Evolutionary conservation across 805 yeast species (phyloP), one percentile per base, ranked within the genome.

Genomic region (Kodamaea leandrae): DNA sequence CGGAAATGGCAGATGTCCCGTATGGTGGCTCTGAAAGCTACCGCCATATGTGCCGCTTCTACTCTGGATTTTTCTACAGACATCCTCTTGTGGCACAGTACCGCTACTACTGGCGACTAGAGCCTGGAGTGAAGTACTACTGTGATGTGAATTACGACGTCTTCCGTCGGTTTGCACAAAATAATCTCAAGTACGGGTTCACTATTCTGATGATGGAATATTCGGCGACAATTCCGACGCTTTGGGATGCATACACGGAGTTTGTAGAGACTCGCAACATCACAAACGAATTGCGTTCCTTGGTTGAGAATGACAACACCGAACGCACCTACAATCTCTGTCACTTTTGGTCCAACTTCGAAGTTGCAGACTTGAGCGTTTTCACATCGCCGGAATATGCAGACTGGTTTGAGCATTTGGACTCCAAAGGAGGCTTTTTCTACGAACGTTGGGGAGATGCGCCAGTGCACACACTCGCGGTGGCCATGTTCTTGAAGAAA

Each of bases 91-190:
- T 91, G 28, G 63, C 63, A 36, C 74, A 79, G 46, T 73, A 79
- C 43, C 88, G 89, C 46, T 91, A 96, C 95, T 91, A 89, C 64
- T 90, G 97, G 96, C 74, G 98, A 41, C 88, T 93, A 10, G 98
- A 93, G 61, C 98, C 98, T 2, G 84, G 84, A 49, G 93, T 87
- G 1, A 68, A 73, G 18, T 85, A 81, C 54, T 83, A 67, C 53
- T 80, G 86, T 53, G 77, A 80, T 40, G 62, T 86, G 28, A 77
- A 83, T 39, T 86, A 86, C 55, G 95, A 86, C 52, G 81, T 85
- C 7, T 85, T 85, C 68, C 79, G 76, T 51, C 83, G 81, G 57
- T 74, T 85, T 82, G 77, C 76, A 45, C 76, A 67, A 34, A 54
- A 57, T 44, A 75, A 77, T 35, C 84, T 85, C 59, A 68, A 78